Percentiles rank a stretch among this genome's conserved stretches.
Conservation (phyloP, 2,329 filamentous ascomycete genomes). For the Penicillium nordicum region DNA sequence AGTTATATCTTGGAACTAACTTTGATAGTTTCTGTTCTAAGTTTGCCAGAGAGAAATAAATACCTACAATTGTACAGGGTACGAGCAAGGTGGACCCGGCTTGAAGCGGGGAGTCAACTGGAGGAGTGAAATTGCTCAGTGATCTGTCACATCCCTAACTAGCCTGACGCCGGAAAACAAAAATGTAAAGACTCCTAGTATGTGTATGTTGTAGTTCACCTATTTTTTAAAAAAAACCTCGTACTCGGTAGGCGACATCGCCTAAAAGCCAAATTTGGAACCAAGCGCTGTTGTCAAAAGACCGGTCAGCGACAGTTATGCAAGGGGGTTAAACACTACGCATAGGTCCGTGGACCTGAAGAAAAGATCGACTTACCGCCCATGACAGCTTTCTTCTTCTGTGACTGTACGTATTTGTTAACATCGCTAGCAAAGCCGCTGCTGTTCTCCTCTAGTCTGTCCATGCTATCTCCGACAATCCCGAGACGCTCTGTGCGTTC, state of each 20-base stretch:
- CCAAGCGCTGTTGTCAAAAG: conserved; percentile 32
- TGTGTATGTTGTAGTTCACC: not conserved
- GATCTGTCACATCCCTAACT: not conserved
- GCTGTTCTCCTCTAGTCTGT: conserved; percentile 75
- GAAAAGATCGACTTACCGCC: conserved; percentile 49
- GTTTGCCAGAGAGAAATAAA: not conserved
- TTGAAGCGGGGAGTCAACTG: not conserved
- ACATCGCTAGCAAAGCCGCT: conserved; percentile 84
- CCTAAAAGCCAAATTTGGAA: conserved; percentile 44
- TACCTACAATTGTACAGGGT: not conserved
- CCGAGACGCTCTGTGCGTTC: conserved; percentile 86
- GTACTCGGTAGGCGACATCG: not conserved
- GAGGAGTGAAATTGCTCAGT: not conserved
- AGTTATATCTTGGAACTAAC: not conserved
- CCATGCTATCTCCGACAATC: conserved; percentile 79
- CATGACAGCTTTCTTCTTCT: conserved; percentile 81
- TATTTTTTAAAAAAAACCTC: not conserved
- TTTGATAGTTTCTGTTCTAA: not conserved
- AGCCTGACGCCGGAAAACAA: not conserved
- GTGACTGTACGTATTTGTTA: conserved; percentile 77
- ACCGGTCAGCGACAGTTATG: conserved; percentile 20
- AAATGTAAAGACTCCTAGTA: not conserved
- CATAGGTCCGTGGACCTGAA: not conserved
- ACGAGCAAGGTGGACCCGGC: not conserved
- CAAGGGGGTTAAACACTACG: conserved; percentile 14